Conservation (phyloP, 73 alveolate genomes). For the Symbiodinium natans region DNA sequence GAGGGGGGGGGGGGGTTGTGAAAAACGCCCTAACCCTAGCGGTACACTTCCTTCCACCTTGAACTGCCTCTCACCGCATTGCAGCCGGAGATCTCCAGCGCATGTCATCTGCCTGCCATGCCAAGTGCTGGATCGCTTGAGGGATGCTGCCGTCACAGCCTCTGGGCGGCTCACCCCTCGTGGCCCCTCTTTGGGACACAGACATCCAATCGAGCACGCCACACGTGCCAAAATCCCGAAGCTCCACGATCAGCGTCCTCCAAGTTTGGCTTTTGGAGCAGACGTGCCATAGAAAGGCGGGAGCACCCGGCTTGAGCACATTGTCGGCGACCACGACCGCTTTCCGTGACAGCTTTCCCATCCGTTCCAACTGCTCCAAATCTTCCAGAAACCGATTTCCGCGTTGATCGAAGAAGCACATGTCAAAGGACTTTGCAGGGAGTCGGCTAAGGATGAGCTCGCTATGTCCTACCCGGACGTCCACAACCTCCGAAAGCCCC, state of each 20-base stretch:
- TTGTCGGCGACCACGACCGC: slow-evolving; percentile 87
- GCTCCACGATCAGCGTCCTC: slow-evolving; percentile 16
- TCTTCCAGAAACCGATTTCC: slow-evolving; percentile 62
- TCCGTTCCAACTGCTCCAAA: not conserved
- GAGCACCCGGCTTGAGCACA: slow-evolving; percentile 87
- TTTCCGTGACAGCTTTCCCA: not conserved
- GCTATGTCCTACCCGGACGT: slow-evolving; percentile 37
- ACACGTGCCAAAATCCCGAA: slow-evolving; percentile 40
- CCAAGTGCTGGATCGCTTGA: slow-evolving; percentile 14
- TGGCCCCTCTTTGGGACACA: not conserved
- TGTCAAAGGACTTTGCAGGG: not conserved
- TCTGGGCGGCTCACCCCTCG: not conserved
- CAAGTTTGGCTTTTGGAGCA: not conserved
- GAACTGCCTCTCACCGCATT: too few species aligned
- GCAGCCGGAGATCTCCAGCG: slow-evolving; percentile 43
- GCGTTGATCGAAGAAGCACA: slow-evolving; percentile 75
- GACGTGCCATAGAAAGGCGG: slow-evolving; percentile 44
- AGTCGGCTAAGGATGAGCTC: not conserved
- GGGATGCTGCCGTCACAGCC: not conserved
- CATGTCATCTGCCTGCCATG: slow-evolving; percentile 92
- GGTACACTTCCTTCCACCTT: too few species aligned
- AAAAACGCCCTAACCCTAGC: too few species aligned
- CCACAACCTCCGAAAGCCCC: slow-evolving; percentile 13
- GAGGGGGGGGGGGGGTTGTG: too few species aligned
- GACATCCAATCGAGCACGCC: slow-evolving; percentile 67